phyloP scores from a whole-genome alignment of 1,284 basidiomycete species.

The Ustilago trichophora region DNA sequence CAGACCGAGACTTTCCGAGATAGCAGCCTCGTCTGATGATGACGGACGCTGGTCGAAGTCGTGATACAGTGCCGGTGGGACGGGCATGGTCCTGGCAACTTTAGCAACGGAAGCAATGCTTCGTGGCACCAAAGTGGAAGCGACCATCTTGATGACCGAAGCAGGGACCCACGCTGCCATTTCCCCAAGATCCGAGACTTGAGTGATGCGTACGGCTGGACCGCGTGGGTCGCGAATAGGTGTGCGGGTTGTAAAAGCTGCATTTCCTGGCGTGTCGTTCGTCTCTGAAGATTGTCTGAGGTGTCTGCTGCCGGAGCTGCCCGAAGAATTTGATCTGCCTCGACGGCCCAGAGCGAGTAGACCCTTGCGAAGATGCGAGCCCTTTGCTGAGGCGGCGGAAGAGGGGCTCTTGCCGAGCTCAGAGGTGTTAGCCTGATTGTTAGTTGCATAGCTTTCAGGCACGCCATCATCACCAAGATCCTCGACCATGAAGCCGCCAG shows the following conservation, averaged over 20 bases:
- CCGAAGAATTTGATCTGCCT: conserved; percentile 18
- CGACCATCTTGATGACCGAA: conserved; percentile 58
- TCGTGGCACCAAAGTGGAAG: conserved; percentile 52
- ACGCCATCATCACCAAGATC: conserved; percentile 51
- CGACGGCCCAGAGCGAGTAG: conserved; percentile 28
- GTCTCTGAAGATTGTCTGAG: conserved; percentile 3
- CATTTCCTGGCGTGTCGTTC: not conserved
- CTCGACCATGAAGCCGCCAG: conserved; percentile 61
- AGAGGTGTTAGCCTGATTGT: not conserved
- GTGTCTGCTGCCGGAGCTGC: conserved; percentile 27
- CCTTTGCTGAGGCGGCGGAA: conserved; percentile 13
- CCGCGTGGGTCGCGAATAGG: conserved; percentile 33
- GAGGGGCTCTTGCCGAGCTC: conserved; percentile 24
- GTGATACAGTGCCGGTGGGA: conserved; percentile 29
- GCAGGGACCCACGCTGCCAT: conserved; percentile 58
- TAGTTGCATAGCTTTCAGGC: no score
- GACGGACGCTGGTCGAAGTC: conserved; percentile 9
- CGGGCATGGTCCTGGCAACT: conserved; percentile 44
- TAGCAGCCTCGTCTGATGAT: not conserved
- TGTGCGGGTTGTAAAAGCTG: not conserved
- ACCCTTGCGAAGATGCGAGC: conserved; percentile 30
- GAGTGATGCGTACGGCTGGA: conserved; percentile 48
- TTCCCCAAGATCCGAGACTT: conserved; percentile 57
- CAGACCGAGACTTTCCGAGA: conserved; percentile 17
- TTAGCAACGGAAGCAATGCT: conserved; percentile 53